Evolutionary conservation across 768 basidiomycete genomes (phyloP), one percentile per base, ranked within the genome.

Genomic region (Pleurotus eryngii): DNA sequence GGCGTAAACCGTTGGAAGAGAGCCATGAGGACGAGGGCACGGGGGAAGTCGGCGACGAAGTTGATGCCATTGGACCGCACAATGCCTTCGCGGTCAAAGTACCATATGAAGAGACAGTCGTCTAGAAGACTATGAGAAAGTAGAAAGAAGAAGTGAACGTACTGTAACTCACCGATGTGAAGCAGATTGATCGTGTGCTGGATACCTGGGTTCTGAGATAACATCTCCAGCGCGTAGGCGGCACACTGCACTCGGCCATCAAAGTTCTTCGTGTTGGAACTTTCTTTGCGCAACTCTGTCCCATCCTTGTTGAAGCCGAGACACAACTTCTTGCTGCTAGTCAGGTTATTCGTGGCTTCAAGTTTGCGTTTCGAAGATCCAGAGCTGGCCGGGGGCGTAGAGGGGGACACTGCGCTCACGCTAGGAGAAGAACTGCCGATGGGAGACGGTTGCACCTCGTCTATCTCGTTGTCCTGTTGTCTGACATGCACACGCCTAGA

Each of bases 1-100:
- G 60, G 51, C 1, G 20, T 47, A 55, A 69, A 69, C 7, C 66
- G 64, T 59, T 69, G 64, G 37, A 69, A 65, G 20, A 48, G 42
- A 40, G 68, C 37, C 18, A 70, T 62, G n/a, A 70, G 64, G 20
- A 70, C 58, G 14, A 68, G 58, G 48, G 65, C 62, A 24, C 62
- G 59, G 20, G 69, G 69, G 24, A 65, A 63, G 24, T 68, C 59
- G 11, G 55, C 47, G 24, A 69, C 56, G 56, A 69, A 63, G 49
- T 60, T 62, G 11, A 70, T 62, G n/a, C 63, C 67, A 7, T 56
- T 30, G 12, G 65, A 64, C 55, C 62, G 62, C 30, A 72, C 60
- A 12, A 64, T 56, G 7, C 69, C 67, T 45, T 65, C 59, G 18
- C 60, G 50, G 56, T 72, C 69, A 45, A 60, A 65, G 42, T 59